phyloP scores from a whole-genome alignment of 2,329 filamentous ascomycete species.

The Xylaria sp. region DNA sequence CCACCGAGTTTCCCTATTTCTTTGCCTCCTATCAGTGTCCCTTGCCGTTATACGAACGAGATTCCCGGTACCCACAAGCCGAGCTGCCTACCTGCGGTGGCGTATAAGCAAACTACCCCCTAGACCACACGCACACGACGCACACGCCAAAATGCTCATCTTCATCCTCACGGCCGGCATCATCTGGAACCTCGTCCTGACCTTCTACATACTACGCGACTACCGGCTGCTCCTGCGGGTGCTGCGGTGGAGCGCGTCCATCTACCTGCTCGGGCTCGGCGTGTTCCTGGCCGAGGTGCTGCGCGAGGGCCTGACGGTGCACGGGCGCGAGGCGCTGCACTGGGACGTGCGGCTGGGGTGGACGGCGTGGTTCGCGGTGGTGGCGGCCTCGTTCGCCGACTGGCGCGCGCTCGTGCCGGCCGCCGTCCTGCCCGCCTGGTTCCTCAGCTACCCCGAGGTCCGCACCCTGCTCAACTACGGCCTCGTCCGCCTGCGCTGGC shows the following conservation, averaged over 20 bases:
- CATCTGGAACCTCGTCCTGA: constrained; percentile 27
- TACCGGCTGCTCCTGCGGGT: constrained; percentile 23
- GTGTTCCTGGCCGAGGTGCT: constrained; percentile 24
- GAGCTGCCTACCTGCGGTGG: too few relatives aligned
- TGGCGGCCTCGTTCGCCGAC: constrained; percentile 14
- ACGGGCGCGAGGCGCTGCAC: constrained; percentile 17
- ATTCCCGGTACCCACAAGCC: too few relatives aligned
- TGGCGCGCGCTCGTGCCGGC: constrained; percentile 25
- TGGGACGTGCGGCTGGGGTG: constrained; percentile 25
- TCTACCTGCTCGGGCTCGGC: constrained; percentile 30
- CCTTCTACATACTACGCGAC: constrained; percentile 26
- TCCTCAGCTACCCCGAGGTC: constrained; percentile 18
- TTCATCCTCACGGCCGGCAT: constrained; percentile 24
- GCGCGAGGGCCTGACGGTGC: constrained; percentile 25
- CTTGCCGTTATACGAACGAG: too few relatives aligned
- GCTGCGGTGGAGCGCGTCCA: constrained; percentile 25
- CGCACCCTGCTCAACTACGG: constrained; percentile 24
- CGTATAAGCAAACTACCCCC: too few relatives aligned
- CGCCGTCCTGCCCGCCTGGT: constrained; percentile 5
- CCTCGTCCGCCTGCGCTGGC: constrained; percentile 25
- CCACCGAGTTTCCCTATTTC: too few relatives aligned
- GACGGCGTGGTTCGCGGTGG: constrained; percentile 27
- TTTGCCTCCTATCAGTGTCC: too few relatives aligned
- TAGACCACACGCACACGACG: not conserved
- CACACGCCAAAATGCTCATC: constrained; percentile 14